Evolutionary conservation across 768 basidiomycete species (phyloP).

Genomic region (Cystofilobasidium ferigula): DNA sequence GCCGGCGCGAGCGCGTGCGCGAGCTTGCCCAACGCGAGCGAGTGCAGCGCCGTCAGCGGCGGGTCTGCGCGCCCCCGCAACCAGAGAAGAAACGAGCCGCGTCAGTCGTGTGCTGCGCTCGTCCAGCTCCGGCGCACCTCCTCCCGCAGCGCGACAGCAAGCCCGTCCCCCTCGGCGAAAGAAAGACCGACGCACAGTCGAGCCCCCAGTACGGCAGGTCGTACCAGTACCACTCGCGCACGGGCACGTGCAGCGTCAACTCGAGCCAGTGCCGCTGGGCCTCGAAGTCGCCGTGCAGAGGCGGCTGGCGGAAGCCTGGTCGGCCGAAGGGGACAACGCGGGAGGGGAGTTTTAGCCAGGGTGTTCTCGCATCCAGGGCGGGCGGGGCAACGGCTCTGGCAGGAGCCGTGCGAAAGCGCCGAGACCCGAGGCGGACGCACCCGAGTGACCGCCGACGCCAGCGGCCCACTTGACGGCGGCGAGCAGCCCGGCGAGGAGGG

Average conservation of each 20-base stretch:
- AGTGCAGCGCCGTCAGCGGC: conserved; percentile 70
- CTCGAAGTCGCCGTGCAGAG: conserved; percentile 85
- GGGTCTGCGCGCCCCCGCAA: no score
- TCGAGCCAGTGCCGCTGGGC: conserved; percentile 96
- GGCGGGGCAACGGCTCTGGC: background rate
- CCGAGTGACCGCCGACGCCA: background rate
- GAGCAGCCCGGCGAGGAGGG: no score
- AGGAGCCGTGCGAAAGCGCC: no score
- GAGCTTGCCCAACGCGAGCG: conserved; percentile 36
- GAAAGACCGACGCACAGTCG: conserved; percentile 46
- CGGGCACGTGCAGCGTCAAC: conserved; percentile 63
- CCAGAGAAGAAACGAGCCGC: background rate
- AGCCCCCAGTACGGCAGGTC: conserved; percentile 86
- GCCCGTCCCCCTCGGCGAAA: background rate
- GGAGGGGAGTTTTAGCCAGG: no score
- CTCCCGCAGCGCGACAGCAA: no score
- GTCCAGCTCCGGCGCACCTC: no score
- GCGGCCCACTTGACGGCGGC: background rate
- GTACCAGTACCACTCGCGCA: conserved; percentile 72
- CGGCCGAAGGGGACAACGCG: conserved; percentile 7
- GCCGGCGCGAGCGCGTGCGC: conserved; percentile 46
- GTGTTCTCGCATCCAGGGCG: background rate
- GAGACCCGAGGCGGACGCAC: background rate
- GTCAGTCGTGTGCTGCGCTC: background rate
- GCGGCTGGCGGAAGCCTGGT: conserved; percentile 57